These are phyloP conservation scores for Hortiboletus flavorubellus DNA, from an alignment of 768 basidiomycete genomes.

Conservation along the genomic window DNA sequence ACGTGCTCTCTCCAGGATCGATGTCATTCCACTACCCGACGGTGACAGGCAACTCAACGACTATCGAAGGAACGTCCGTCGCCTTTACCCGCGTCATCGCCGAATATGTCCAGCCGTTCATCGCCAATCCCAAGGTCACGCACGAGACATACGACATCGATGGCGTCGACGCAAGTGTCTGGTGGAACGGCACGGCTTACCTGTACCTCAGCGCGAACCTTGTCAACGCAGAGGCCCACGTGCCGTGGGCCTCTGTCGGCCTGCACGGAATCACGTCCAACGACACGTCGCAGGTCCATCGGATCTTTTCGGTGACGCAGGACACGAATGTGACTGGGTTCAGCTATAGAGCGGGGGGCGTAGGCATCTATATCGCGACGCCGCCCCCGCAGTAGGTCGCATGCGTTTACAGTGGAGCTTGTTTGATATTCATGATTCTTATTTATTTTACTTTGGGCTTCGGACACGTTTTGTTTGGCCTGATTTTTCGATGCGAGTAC, in stretches of 20 bases:
- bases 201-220: conserved; percentile 18
- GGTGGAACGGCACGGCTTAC: conserved; percentile 22
- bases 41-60: conserved; percentile 13
- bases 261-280: conserved; percentile 11
- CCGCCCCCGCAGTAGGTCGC: background rate
- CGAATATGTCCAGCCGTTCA: conserved; percentile 15
- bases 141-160: background rate
- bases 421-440: no score
- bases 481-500: no score
- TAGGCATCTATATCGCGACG: conserved; percentile 21
- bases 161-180: conserved; percentile 24
- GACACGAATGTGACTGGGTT: conserved; percentile 20
- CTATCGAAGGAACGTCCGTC: conserved; percentile 22
- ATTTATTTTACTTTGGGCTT: no score
- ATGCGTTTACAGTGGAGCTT: no score
- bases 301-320: conserved; percentile 12
- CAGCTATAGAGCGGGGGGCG: conserved; percentile 10
- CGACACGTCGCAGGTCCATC: conserved; percentile 16
- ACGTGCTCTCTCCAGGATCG: conserved; percentile 16
- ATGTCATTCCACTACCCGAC: conserved; percentile 30
- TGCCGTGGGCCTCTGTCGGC: conserved; percentile 18
- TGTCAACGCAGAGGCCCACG: background rate
- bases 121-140: conserved; percentile 7
- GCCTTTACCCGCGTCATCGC: conserved; percentile 1
- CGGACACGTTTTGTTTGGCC: no score